Evolutionary conservation across 148 eudicot species (phyloP).

Genomic region (Oxyria digyna): DNA sequence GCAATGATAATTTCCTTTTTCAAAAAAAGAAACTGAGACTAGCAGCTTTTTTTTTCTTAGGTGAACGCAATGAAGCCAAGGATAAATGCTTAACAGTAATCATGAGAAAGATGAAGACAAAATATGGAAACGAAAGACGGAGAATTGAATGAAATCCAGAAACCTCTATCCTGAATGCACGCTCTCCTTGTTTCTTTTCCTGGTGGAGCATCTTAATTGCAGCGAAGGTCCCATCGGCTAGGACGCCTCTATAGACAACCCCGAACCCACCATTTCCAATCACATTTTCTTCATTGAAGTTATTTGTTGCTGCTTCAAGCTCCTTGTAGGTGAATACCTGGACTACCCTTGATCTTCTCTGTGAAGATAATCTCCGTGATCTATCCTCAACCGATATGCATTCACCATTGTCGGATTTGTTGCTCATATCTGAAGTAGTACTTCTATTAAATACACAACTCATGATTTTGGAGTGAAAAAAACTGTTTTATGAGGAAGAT

Average conservation of each 20-base stretch:
- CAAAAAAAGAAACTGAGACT: not conserved
- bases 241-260: constrained; percentile 63
- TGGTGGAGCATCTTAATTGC: constrained; percentile 62
- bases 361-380: constrained; percentile 18
- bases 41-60: not conserved
- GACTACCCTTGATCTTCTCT: constrained; percentile 36
- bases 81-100: not conserved
- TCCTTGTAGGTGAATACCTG: constrained; percentile 87
- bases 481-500: not conserved
- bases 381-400: constrained; percentile 35
- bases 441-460: not conserved
- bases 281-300: constrained; percentile 50
- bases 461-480: not conserved
- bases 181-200: constrained; percentile 74
- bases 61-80: not conserved
- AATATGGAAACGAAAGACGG: not conserved
- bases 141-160: not conserved
- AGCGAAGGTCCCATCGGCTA: constrained; percentile 54
- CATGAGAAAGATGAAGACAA: not conserved
- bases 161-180: constrained; percentile 83
- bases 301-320: constrained; percentile 61
- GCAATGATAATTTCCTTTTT: not conserved
- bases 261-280: constrained; percentile 64
- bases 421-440: constrained; percentile 25
- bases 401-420: too few species aligned